These are phyloP conservation scores for Russula emetica DNA, from an alignment of 768 basidiomycete species.

Conservation along the genomic window DNA sequence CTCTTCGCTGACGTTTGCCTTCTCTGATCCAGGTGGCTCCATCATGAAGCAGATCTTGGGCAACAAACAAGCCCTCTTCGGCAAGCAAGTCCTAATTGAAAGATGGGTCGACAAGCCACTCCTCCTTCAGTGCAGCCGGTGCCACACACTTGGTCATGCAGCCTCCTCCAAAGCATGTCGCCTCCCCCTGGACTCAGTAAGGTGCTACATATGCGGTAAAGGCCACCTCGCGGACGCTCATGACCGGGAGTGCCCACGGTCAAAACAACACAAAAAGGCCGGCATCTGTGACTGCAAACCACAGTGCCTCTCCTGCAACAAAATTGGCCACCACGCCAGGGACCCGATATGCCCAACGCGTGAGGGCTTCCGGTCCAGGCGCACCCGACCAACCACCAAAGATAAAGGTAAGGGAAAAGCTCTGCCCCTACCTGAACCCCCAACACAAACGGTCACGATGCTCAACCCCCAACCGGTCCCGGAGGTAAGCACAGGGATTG, in stretches of 20 bases:
- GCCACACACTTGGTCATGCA: background rate
- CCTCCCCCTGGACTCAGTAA: background rate
- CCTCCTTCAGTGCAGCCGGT: background rate
- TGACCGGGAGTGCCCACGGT: background rate
- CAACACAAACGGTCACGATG: too few species aligned
- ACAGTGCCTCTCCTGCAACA: background rate
- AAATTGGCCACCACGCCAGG: background rate
- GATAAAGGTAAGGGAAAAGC: background rate
- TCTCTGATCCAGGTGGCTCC: background rate
- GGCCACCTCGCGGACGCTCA: background rate
- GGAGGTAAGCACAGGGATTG: too few species aligned
- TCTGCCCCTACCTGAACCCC: too few species aligned
- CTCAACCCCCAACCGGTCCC: too few species aligned
- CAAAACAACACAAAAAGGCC: background rate
- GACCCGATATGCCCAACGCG: background rate
- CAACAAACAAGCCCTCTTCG: background rate
- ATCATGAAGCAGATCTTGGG: background rate
- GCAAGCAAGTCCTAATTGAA: background rate
- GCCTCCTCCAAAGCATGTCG: background rate
- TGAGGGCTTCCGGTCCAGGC: background rate
- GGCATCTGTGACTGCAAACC: background rate
- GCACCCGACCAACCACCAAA: background rate
- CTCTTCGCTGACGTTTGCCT: background rate
- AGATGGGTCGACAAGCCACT: background rate
- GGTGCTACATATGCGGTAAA: background rate